These are phyloP conservation scores for Lonicera japonica DNA, from an alignment of 129 eudicot genomes.

Conservation along the genomic window DNA sequence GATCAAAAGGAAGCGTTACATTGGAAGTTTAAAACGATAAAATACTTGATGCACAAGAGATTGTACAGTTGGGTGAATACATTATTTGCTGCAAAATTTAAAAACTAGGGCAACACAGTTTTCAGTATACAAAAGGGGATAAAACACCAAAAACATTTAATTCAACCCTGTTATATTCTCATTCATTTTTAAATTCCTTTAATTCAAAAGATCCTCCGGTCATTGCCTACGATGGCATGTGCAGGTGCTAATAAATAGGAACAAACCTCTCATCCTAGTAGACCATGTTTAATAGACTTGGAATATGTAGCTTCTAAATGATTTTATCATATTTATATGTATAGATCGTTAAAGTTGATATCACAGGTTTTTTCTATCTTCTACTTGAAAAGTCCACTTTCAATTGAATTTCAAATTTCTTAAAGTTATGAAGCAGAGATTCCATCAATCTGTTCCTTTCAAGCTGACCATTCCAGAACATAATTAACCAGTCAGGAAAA, in stretches of 20 bases:
- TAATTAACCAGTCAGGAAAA: no score
- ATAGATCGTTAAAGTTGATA: no score
- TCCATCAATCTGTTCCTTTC: no score
- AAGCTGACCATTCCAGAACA: no score
- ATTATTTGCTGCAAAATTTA: neutral
- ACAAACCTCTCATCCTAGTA: neutral
- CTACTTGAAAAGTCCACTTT: no score
- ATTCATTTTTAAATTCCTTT: neutral
- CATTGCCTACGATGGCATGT: neutral
- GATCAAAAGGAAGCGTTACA: constrained; percentile 24
- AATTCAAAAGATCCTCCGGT: neutral
- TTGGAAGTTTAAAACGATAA: constrained; percentile 13
- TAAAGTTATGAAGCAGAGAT: no score
- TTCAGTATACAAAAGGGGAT: neutral
- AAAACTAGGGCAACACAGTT: neutral
- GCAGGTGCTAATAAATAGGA: neutral
- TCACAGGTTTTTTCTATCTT: no score
- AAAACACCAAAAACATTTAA: constrained; percentile 2
- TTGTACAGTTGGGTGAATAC: constrained; percentile 1
- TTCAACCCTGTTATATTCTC: neutral
- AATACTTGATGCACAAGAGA: neutral
- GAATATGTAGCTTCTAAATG: neutral
- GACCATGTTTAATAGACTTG: neutral
- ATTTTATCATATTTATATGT: no score
- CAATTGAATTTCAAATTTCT: no score